These are phyloP conservation scores for Lentinula guzmanii DNA, from an alignment of 768 basidiomycete species.

Conservation along the genomic window DNA sequence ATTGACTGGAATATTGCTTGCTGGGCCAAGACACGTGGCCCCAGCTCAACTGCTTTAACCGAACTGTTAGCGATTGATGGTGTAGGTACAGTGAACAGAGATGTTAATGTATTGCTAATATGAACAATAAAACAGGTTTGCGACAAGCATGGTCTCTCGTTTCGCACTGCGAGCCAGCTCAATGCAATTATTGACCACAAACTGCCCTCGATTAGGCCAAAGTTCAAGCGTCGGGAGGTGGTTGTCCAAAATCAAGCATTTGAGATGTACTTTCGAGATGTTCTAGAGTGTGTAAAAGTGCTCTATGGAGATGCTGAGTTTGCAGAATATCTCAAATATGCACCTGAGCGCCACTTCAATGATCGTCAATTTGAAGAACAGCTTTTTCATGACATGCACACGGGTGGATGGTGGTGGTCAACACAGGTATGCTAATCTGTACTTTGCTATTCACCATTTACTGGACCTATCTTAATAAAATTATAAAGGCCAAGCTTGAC, in stretches of 20 bases:
- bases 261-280: conserved; percentile 26
- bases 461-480: no score
- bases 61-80: conserved; percentile 23
- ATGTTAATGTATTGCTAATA: conserved; percentile 12
- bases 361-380: conserved; percentile 18
- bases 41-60: conserved; percentile 8
- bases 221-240: conserved; percentile 20
- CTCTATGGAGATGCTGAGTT: conserved; percentile 29
- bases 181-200: conserved; percentile 8
- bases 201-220: conserved; percentile 17
- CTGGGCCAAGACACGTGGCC: conserved; percentile 22
- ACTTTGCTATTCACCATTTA: no score
- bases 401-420: conserved; percentile 47
- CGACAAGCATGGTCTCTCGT: no score
- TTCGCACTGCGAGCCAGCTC: conserved; percentile 5
- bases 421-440: conserved; percentile 29
- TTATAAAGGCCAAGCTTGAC: no score
- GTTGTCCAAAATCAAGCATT: conserved; percentile 20
- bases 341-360: conserved; percentile 30
- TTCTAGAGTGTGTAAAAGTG: conserved; percentile 28
- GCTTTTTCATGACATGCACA: conserved; percentile 40
- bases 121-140: neutral
- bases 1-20: conserved; percentile 10
- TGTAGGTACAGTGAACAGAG: conserved; percentile 10
- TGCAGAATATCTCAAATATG: conserved; percentile 20